Evolutionary conservation across 176 grass and related monocot genomes (phyloP), one percentile per base, ranked within the genome.

Genomic region (Carex scoparia): DNA sequence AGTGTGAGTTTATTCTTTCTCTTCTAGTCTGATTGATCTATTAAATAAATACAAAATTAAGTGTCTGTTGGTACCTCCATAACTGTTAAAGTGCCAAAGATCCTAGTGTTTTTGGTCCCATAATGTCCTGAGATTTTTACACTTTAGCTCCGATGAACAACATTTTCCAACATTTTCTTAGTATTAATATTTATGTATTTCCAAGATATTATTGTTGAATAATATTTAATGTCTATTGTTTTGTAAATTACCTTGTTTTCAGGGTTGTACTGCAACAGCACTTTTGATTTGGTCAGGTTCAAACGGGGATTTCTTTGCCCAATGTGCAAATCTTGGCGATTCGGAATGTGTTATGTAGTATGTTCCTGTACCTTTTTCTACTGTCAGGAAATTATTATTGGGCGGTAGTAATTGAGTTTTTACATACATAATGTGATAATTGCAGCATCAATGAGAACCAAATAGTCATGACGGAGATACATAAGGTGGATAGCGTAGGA

Each of bases 241-340:
- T 69, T 28, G 40, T 53, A 56, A 80, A 82, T 65, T 84, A 67
- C 37, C 40, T 76, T 31, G 33, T 87, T 89, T 82, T 81, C 84
- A 97, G 94, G 92, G 94, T 62, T 97, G 94, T 90, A 97, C 94
- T 73, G 94, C 89, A 59, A 97, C 94, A 79, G 33, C 72, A 35
- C 87, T 97, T 81, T 87, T 97, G 86, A 88, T 94, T 87, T 94
- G 94, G 94, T 92, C 84, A 30, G 87, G 90, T 86, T 82, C 86
- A 6, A 88, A 94, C 31, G 92, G 87, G 69, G 84, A 91, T 80
- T 90, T 85, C 78, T 92, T 92, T 89, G 92, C 86, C 53, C 94
- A 97, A 79, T 97, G 94, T 82, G 94, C 94, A 38, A 97, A 97
- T 84, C 87, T 97, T 61, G 92, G 92, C 13, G 92, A 97, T 91